Evolutionary conservation across 2,329 filamentous ascomycete species (phyloP).

Genomic region (Phoma sp.): DNA sequence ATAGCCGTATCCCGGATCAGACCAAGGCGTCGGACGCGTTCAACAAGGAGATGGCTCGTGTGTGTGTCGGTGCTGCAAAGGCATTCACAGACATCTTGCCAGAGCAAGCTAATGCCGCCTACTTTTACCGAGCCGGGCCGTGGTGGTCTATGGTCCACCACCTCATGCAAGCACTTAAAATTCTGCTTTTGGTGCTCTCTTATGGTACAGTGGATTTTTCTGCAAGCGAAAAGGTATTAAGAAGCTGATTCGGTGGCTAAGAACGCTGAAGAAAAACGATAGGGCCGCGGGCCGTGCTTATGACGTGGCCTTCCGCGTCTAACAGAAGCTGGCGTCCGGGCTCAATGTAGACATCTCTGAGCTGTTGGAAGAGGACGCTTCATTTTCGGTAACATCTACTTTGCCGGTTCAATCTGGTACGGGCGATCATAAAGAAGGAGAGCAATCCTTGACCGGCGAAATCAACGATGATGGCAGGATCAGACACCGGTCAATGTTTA

Average conservation of each 20-base stretch:
- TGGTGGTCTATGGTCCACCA: constrained; percentile 51
- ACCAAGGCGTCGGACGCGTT: constrained; percentile 38
- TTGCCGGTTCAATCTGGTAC: too few species aligned
- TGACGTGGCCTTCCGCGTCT: background rate
- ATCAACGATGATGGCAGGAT: too few species aligned
- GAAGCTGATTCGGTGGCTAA: background rate
- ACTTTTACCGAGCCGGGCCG: constrained; percentile 33
- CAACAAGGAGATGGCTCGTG: constrained; percentile 38
- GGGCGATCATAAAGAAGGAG: too few species aligned
- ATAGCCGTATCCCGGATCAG: constrained; percentile 42
- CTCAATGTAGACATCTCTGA: too few species aligned
- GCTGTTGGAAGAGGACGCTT: too few species aligned
- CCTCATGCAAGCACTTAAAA: constrained; percentile 50
- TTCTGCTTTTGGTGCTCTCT: constrained; percentile 49
- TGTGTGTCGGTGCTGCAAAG: constrained; percentile 47
- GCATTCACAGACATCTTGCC: constrained; percentile 43
- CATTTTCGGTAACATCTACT: too few species aligned
- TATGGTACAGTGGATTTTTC: constrained; percentile 30
- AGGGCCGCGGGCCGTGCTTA: background rate
- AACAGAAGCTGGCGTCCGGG: too few species aligned
- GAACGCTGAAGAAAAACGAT: background rate
- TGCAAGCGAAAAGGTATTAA: background rate
- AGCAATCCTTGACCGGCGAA: too few species aligned
- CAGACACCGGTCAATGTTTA: too few species aligned
- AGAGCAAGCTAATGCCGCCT: constrained; percentile 26